Percentiles rank a stretch among this genome's conserved stretches.
Evolutionary conservation across 164 flowering plant species (phyloP).

Genomic region (Aristolochia contorta): DNA sequence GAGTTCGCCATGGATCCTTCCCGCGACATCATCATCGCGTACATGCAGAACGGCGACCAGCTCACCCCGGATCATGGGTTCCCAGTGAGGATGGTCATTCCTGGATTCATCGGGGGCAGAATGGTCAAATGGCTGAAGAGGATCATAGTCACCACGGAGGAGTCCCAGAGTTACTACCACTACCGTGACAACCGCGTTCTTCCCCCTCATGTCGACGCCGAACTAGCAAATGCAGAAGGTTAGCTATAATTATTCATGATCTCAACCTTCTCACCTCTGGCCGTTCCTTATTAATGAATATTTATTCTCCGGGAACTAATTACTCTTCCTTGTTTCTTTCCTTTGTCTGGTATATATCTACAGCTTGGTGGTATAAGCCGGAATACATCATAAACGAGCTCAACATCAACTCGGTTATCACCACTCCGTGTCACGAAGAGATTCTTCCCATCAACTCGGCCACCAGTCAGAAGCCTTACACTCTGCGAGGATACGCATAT

Average conservation of each 20-base stretch:
- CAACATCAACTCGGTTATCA: slow-evolving; percentile 90
- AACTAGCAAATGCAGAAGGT: slow-evolving; percentile 90
- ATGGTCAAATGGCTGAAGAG: slow-evolving; percentile 95
- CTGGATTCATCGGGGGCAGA: slow-evolving; percentile 92
- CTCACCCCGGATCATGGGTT: slow-evolving; percentile 85
- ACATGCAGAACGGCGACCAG: slow-evolving; percentile 87
- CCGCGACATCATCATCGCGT: slow-evolving; percentile 73
- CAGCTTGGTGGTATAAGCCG: slow-evolving; percentile 99
- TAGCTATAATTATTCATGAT: too few species aligned
- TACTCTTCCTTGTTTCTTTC: neutral
- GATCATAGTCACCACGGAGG: slow-evolving; percentile 57
- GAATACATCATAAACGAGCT: slow-evolving; percentile 90
- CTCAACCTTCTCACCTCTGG: too few species aligned
- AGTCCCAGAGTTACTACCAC: slow-evolving; percentile 72
- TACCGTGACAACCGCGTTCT: slow-evolving; percentile 76
- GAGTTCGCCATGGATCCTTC: slow-evolving; percentile 81
- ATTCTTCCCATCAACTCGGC: slow-evolving; percentile 70
- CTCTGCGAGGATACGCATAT: slow-evolving; percentile 78
- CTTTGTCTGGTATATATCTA: neutral
- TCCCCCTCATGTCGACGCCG: slow-evolving; percentile 88
- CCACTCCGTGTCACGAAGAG: slow-evolving; percentile 86
- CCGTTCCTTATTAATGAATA: too few species aligned
- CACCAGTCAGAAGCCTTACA: slow-evolving; percentile 77
- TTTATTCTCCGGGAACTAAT: neutral
- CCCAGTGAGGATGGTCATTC: slow-evolving; percentile 81